Evolutionary conservation across 306 rosid species (phyloP), one percentile per base, ranked within the genome.

Genomic region (Myrica gale): DNA sequence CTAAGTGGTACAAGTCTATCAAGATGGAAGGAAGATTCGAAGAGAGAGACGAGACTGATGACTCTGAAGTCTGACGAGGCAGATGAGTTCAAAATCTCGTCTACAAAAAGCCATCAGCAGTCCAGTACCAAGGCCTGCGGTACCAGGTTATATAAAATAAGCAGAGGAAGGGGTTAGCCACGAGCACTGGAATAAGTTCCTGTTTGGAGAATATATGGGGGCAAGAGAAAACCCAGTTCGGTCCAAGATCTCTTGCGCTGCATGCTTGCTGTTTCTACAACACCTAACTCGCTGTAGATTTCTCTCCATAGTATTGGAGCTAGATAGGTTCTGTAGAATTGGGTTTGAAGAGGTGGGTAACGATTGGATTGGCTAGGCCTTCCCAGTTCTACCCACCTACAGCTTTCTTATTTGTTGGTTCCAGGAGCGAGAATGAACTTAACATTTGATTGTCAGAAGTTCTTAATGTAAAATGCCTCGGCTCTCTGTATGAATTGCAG

Each of bases 1-100:
- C 99, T 71, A 96, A 63, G 85, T 96, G 99, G 99, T 96, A 92
- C 78, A 96, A 90, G 91, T 69, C 73, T 71, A 96, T 96, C 84
- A 90, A 90, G 80, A 46, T 92, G 81, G 92, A 85, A 39, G 92
- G 84, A 12, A 90, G 87, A 84, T 76, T 43, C 75, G 87, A 60
- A 62, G 92, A 83, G 67, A 76, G 61, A 52, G 85, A 82, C 26
- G 90, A 84, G 39, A 52, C 50, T 58, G 84, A 51, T 41, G 77
- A 71, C 87, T 47, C 63, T 71, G 63, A 62, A 79, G 91, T 86
- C 76, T 92, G 78, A 90, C 70, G 62, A 32, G 37, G 37, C 37
- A 32, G 37, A 32, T 32, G 37, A 32, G 37, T 32, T 32, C 3
- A 32, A 32, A 32, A 32, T 32, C 37, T 32, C 37, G 0, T 32